These are phyloP conservation scores for Fistulinella prunicolor DNA, from an alignment of 768 basidiomycete species.

Conservation along the genomic window DNA sequence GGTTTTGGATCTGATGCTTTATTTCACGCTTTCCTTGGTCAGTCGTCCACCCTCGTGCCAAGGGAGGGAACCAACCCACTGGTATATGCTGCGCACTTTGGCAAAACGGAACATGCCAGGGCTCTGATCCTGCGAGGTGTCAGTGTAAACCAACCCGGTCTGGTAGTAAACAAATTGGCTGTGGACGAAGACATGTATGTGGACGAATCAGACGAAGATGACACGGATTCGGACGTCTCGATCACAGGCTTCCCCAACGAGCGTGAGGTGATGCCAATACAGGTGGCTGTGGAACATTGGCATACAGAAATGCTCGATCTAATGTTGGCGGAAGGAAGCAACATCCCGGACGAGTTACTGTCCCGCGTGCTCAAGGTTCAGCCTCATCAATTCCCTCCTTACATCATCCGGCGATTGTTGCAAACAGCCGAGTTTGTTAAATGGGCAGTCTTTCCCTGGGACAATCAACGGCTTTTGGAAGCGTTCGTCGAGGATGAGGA, in stretches of 20 bases:
- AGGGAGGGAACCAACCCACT: conserved; percentile 4
- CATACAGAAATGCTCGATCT: background rate
- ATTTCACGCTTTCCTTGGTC: background rate
- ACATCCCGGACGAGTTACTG: background rate
- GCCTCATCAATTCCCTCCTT: background rate
- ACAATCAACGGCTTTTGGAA: background rate
- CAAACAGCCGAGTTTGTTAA: background rate
- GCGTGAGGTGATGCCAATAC: background rate
- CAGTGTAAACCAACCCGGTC: background rate
- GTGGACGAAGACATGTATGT: no score
- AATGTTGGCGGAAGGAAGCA: background rate
- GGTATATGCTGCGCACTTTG: conserved; percentile 1
- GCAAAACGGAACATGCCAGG: background rate
- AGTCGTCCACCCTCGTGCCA: background rate
- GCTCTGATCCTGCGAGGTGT: background rate
- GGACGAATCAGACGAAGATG: background rate
- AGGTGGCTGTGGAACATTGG: conserved; percentile 4
- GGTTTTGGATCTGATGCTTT: conserved; percentile 1
- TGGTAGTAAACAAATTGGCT: background rate
- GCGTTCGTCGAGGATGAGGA: conserved; percentile 1
- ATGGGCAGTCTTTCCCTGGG: background rate
- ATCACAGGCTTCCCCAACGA: no score
- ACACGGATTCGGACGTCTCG: no score
- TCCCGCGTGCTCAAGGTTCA: background rate
- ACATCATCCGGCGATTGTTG: background rate